Conservation (phyloP, 1,284 basidiomycete genomes). For the Heterobasidion occidentale region DNA sequence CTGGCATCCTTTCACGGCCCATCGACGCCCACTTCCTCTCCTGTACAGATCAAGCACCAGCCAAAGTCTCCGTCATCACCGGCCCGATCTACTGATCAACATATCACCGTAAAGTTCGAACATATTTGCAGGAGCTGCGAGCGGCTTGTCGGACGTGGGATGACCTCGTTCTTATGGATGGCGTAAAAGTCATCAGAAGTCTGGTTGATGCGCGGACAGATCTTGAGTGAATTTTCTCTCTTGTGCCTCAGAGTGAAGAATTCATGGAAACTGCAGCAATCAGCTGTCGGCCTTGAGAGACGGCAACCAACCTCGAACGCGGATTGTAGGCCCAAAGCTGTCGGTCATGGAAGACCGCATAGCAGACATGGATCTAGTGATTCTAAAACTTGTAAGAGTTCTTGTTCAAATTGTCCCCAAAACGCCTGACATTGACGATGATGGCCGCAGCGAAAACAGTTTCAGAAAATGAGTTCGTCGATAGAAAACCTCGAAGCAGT, state of each 20-base stretch:
- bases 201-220: constrained; percentile 70
- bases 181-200: constrained; percentile 53
- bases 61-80: constrained; percentile 41
- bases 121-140: constrained; percentile 54
- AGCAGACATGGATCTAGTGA: constrained; percentile 46
- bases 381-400: constrained; percentile 52
- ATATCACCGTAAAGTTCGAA: constrained; percentile 63
- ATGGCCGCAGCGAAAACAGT: constrained; percentile 51
- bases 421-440: neutral
- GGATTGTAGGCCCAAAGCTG: constrained; percentile 55
- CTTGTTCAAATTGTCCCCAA: neutral
- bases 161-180: constrained; percentile 67
- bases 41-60: constrained; percentile 36
- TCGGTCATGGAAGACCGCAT: constrained; percentile 60
- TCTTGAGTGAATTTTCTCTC: constrained; percentile 49
- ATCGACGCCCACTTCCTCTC: constrained; percentile 62
- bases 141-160: constrained; percentile 63
- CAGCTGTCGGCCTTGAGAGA: constrained; percentile 43
- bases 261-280: constrained; percentile 37
- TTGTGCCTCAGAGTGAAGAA: neutral
- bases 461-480: constrained; percentile 50
- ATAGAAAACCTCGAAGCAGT: constrained; percentile 58
- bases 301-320: constrained; percentile 43
- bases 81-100: constrained; percentile 48
- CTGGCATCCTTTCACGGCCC: constrained; percentile 72